Percentiles rank a stretch among this genome's conserved stretches.
Conservation (phyloP, 164 flowering plant species). For the Dillenia suffruticosa region DNA sequence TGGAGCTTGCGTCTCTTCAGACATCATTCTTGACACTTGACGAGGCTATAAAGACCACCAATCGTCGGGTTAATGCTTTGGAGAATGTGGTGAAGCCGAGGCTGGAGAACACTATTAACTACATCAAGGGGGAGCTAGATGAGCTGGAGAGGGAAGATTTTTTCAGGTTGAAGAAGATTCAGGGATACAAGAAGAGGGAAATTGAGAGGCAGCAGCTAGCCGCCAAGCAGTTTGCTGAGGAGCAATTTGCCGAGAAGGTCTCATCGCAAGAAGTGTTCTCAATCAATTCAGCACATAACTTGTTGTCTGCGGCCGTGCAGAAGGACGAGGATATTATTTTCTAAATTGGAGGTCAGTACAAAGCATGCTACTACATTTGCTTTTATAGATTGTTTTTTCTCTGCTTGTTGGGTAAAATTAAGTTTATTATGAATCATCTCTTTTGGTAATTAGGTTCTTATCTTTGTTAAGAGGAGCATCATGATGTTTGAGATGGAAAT, state of each 20-base stretch:
- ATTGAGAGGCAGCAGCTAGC: conserved; percentile 58
- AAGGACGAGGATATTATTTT: conserved; percentile 86
- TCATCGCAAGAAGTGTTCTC: conserved; percentile 70
- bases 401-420: no score
- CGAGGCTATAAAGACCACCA: conserved; percentile 93
- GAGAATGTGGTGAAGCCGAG: conserved; percentile 97
- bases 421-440: no score
- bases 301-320: conserved; percentile 38
- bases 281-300: conserved; percentile 47
- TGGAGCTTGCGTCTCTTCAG: conserved; percentile 94
- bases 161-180: conserved; percentile 92
- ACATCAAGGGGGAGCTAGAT: conserved; percentile 88
- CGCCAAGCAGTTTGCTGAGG: conserved; percentile 61
- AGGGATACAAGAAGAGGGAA: conserved; percentile 87
- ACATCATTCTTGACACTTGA: conserved; percentile 92
- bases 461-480: no score
- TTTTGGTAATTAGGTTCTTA: no score
- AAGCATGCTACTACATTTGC: no score
- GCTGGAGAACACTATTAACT: conserved; percentile 76
- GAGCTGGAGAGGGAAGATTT: conserved; percentile 97
- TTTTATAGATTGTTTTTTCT: no score
- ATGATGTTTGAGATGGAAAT: no score
- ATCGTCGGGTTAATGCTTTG: conserved; percentile 92
- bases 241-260: conserved; percentile 57
- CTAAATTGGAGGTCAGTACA: conserved; percentile 28